Evolutionary conservation across 1,284 basidiomycete species (phyloP), one percentile per base, ranked within the genome.

Genomic region (Phlebopus sp.): DNA sequence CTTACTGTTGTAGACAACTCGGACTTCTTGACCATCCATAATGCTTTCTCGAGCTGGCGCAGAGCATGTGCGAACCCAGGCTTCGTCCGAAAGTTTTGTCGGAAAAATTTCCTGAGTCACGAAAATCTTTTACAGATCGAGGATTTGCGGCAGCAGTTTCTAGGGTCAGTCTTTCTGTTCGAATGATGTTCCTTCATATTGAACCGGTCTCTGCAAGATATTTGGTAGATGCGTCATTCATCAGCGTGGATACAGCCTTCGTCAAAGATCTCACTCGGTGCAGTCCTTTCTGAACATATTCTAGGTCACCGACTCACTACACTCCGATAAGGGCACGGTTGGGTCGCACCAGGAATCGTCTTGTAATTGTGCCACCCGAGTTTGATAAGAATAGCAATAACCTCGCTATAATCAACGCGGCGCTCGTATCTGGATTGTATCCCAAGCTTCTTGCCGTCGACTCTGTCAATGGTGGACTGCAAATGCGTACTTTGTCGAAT

Each of bases 71-170:
- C 76, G 8, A 92, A 90, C 58, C 67, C 74, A 13, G 70, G 68
- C 44, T 75, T 75, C 56, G 81, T 83, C 29, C 74, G 82, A 41
- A 83, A 84, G 43, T 96, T 94, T 63, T 97, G 95, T 70, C 79
- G 84, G 56, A 74, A 76, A 44, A 91, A 90, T 67, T 97, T 84
- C 63, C 74, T 98, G 31, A 96, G 92, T 55, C 84, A 92, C 57
- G 89, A 91, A 83, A 97, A 93, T 59, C 70, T 99, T 48, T 85
- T 93, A 66, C 93, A 97, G 66, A 97, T 99, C 41, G 97, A 99
- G 65, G 97, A 99, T 63, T 77, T 99, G 25, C 84, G 96, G 5
- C 93, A 97, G 61, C 96, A 98, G 66, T 89, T 97, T 57, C 75
- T 98, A 35, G 83, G 88, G 77, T 90, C 57, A 55, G 71, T 59